Conservation (phyloP, 164 flowering plant genomes). For the Piper longum region DNA sequence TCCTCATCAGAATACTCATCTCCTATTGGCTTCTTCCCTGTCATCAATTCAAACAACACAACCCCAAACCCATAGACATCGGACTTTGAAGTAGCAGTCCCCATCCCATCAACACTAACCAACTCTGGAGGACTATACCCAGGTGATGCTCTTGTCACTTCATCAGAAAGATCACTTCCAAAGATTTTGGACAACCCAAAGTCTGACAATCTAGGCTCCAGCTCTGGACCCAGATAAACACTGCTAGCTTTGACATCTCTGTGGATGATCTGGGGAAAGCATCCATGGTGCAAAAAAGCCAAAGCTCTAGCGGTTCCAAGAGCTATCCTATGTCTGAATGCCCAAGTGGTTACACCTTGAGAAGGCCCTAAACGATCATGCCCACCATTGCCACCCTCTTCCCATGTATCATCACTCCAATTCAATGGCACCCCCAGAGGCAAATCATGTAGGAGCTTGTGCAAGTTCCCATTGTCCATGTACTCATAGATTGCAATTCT, state of each 20-base stretch:
- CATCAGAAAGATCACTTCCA: slow-evolving; percentile 1
- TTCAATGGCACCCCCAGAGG: slow-evolving; percentile 61
- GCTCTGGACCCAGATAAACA: slow-evolving; percentile 41
- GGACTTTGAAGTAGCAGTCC: slow-evolving; percentile 10
- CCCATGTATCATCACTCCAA: slow-evolving; percentile 53
- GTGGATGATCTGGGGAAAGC: slow-evolving; percentile 54
- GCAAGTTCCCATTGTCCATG: slow-evolving; percentile 78
- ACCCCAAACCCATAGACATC: slow-evolving; percentile 80
- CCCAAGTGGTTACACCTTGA: slow-evolving; percentile 45
- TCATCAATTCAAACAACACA: slow-evolving; percentile 58
- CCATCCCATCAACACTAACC: too few relatives aligned
- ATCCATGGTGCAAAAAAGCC: slow-evolving; percentile 83
- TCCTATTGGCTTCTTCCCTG: slow-evolving; percentile 24
- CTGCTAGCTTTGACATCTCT: slow-evolving; percentile 61
- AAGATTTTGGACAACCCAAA: slow-evolving; percentile 23
- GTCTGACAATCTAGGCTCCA: slow-evolving; percentile 71
- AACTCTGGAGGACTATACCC: too few relatives aligned
- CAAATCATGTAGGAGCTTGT: slow-evolving; percentile 74
- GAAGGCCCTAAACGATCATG: slow-evolving; percentile 11
- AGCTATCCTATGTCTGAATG: slow-evolving; percentile 68
- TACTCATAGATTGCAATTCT: slow-evolving; percentile 67
- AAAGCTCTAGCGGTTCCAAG: slow-evolving; percentile 81
- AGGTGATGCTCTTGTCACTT: background rate
- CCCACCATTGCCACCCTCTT: too few relatives aligned
- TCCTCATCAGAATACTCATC: slow-evolving; percentile 6